Conservation (phyloP, 129 eudicot genomes). For the Chrysanthemum makinoi region DNA sequence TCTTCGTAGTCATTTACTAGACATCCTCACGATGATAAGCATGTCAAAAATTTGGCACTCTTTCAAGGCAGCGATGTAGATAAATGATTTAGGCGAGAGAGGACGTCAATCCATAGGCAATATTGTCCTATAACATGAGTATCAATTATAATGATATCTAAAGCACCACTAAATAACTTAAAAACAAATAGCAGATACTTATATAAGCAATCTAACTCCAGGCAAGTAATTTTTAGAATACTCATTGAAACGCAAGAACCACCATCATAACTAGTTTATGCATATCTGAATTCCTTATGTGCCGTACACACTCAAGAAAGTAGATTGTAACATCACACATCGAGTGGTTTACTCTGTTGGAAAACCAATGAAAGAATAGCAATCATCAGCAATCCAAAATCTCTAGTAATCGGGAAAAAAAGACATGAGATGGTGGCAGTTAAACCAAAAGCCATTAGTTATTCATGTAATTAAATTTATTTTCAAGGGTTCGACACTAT, state of each 20-base stretch:
- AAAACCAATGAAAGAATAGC: neutral
- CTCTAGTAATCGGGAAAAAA: neutral
- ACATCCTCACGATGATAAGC: neutral
- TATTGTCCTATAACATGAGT: neutral
- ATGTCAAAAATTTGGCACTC: neutral
- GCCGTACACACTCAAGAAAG: neutral
- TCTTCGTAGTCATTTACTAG: neutral
- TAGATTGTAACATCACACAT: neutral
- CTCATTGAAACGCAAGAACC: neutral
- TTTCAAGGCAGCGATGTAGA: neutral
- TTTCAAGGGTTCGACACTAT: neutral
- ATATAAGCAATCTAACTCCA: neutral
- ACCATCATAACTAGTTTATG: neutral
- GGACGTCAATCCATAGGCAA: neutral
- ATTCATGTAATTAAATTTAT: neutral
- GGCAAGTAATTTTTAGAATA: neutral
- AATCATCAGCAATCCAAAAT: neutral
- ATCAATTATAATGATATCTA: constrained; percentile 9
- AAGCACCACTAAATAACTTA: constrained; percentile 6
- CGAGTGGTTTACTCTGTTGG: neutral
- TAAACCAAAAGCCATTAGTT: neutral
- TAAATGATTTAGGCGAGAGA: constrained; percentile 10
- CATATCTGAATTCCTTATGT: neutral
- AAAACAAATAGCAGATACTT: neutral
- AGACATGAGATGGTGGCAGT: neutral